Base-by-base conservation (phyloP, 306 rosid species). In the Pueraria montana region DNA sequence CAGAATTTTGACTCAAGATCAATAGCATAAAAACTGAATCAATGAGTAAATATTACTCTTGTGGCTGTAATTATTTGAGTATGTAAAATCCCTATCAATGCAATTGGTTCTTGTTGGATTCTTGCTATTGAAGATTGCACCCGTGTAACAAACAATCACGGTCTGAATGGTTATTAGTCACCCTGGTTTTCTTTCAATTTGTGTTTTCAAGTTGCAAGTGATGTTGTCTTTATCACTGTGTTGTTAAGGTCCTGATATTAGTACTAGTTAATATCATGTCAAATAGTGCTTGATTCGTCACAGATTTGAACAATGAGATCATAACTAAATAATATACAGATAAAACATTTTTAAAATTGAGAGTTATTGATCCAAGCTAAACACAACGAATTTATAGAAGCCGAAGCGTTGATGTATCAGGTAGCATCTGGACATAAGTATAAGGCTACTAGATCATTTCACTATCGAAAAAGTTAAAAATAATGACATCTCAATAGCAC, bases 261-360 rank as follows among this genome's bases (percentile, higher is more conserved):
- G 11, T 38, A 38, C 11, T 38, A 38, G 43, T 52, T 52, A 52
- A 17, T 48, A 48, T 48, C 56, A 50, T 17, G 21, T 16, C 20
- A 48, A 48, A 14, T 63, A 40, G 11, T 32, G 55, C 61, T 52
- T 56, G 62, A 65, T 46, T 73, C 18, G 2, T 71, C 2, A 62
- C 53, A 59, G 8, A 32, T 21, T 21, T 32, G 27, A 78, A 21
- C 21, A 56, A 3, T 27, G 8, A 43, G 20, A 30, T 43, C 59
- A 56, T 72, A 79, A 53, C 74, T 40, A 86, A 58, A 36, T n/a
- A n/a, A n/a, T 82, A 74, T 61, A 58, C 50, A 43, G 38, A 30
- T 20, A 74, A 74, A 40, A 13, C n/a, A 20, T 67, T 50, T 21
- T 14, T 40, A 27, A 52, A 50, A 68, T 43, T 58, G 42, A 14